Evolutionary conservation across 2,329 filamentous ascomycete species (phyloP).

Genomic region (Colletotrichum destructivum): DNA sequence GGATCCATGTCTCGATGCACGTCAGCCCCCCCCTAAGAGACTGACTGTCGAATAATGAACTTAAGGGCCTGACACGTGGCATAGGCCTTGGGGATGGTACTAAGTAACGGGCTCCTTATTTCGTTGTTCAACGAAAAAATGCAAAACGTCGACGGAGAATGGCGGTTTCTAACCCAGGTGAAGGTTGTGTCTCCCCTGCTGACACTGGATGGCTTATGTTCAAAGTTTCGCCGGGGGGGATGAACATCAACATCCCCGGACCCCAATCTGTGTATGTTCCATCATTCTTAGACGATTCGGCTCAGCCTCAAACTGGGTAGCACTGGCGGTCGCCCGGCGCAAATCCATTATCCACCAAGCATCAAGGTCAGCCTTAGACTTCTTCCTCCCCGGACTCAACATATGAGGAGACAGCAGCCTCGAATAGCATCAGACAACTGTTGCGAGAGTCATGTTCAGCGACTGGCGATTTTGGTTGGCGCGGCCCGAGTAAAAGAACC

Average conservation of each 20-base stretch:
- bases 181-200: too few relatives aligned
- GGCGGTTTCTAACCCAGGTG: too few relatives aligned
- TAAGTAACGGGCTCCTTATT: background rate
- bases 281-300: too few relatives aligned
- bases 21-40: constrained; percentile 22
- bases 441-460: background rate
- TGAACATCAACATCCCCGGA: too few relatives aligned
- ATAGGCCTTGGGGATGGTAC: background rate
- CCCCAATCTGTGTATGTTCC: too few relatives aligned
- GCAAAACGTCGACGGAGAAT: background rate
- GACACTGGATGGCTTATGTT: too few relatives aligned
- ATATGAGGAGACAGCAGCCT: too few relatives aligned
- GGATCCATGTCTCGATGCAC: constrained; percentile 3
- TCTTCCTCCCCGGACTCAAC: too few relatives aligned
- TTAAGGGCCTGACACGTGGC: background rate
- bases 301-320: too few relatives aligned
- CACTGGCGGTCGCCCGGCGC: too few relatives aligned
- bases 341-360: too few relatives aligned
- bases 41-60: constrained; percentile 7
- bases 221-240: too few relatives aligned
- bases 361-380: background rate
- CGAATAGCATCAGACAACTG: background rate
- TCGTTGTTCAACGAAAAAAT: background rate
- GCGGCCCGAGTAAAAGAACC: background rate
- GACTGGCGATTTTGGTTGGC: background rate